phyloP scores from a whole-genome alignment of 1,284 basidiomycete genomes.

The Sutorius eximius region DNA sequence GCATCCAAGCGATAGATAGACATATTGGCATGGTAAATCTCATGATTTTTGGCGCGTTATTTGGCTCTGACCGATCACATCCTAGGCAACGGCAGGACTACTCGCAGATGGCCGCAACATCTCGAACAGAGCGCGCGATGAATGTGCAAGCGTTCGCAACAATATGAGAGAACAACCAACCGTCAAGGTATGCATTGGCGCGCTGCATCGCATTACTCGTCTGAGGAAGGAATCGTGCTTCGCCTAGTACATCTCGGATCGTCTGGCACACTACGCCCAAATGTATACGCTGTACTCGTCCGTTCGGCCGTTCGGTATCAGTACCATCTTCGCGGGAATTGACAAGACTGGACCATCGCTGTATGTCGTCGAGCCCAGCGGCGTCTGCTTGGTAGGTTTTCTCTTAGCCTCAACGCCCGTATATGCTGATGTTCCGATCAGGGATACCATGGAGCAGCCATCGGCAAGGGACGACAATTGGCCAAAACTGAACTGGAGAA shows the following conservation, averaged over 20 bases:
- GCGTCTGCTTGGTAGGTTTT: slow-evolving; percentile 79
- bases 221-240: background rate
- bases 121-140: slow-evolving; percentile 82
- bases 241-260: slow-evolving; percentile 74
- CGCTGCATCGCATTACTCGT: slow-evolving; percentile 14
- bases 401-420: background rate
- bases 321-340: slow-evolving; percentile 86
- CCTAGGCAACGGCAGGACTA: slow-evolving; percentile 88
- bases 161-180: slow-evolving; percentile 77
- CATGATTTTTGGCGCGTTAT: background rate
- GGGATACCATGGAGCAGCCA: slow-evolving; percentile 93
- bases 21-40: slow-evolving; percentile 84
- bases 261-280: slow-evolving; percentile 88
- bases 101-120: slow-evolving; percentile 94
- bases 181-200: slow-evolving; percentile 64
- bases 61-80: background rate
- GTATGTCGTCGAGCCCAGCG: slow-evolving; percentile 94
- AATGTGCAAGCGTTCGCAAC: slow-evolving; percentile 78
- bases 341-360: slow-evolving; percentile 89
- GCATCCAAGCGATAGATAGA: slow-evolving; percentile 91
- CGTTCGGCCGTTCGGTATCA: slow-evolving; percentile 95
- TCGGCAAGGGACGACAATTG: slow-evolving; percentile 95
- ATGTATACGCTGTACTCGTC: slow-evolving; percentile 98
- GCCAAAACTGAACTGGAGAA: slow-evolving; percentile 99
- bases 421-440: slow-evolving; percentile 32